Base-by-base conservation (phyloP, 805 yeast species). In the Priceomyces melissophilus region DNA sequence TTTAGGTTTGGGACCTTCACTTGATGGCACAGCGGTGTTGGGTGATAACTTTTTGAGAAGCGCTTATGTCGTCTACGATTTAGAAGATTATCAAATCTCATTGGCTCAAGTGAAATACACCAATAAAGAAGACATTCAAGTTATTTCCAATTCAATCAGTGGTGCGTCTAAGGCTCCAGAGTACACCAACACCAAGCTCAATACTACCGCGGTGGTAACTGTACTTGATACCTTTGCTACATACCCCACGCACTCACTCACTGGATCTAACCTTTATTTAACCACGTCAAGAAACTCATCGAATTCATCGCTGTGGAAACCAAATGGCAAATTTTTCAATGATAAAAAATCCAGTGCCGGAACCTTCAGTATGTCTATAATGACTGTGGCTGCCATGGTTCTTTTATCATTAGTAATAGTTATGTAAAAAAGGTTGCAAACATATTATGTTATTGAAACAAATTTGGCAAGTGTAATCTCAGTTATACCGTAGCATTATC, bases 1-100 rank as follows among this genome's bases (percentile, higher is more conserved):
- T 37, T 54, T 65, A 43, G 65, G 67, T 3, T 48, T 63, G 13
- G 38, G 57, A 20, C 49, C 44, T 10, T 60, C 56, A 40, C 11
- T 26, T 13, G 27, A 32, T 10, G 30, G 33, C 38, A 50, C 50
- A 40, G 50, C 64, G 12, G 68, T 81, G 40, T 65, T 85, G 29
- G 93, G 93, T 10, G 89, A 82, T 54, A 73, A 76, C 35, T 76
- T 84, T 54, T 61, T 85, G 47, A 69, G 86, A 40, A 71, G 76
- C 42, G 81, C 82, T 2, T 84, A 82, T 57, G 70, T 79, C 20
- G 87, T 81, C n/a, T 81, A 75, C 58, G 84, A 84, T 57, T 61
- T 81, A 38, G 86, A 79, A 26, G 74, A 74, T 52, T 61, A 60
- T 34, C 70, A 76, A 51, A 64, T 84, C 30, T 78, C 85, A 3